Percentiles rank a stretch among this genome's conserved stretches.
phyloP scores from a whole-genome alignment of 768 basidiomycete genomes.

The Psilocybe azurescens region DNA sequence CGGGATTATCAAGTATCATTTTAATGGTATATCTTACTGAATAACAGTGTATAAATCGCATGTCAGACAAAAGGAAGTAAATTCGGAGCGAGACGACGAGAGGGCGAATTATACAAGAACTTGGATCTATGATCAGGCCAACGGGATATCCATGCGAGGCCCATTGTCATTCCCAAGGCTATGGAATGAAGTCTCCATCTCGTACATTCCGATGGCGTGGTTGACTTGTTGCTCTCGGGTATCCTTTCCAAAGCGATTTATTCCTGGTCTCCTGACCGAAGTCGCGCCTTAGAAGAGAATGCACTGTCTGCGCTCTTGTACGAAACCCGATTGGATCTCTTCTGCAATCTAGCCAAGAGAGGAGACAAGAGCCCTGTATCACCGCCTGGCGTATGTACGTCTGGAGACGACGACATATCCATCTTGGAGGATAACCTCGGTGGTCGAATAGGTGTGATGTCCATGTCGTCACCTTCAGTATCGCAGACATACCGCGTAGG shows the following conservation, averaged over 20 bases:
- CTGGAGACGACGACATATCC: conserved; percentile 2
- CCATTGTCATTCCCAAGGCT: neutral
- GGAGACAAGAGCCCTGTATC: neutral
- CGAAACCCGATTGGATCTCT: neutral
- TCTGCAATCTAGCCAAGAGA: neutral
- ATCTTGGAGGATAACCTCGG: conserved; percentile 3
- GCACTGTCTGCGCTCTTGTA: neutral
- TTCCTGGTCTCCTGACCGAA: neutral
- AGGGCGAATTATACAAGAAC: neutral
- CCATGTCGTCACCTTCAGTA: conserved; percentile 1
- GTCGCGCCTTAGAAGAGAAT: neutral
- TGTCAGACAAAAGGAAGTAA: too few species aligned
- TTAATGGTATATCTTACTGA: too few species aligned
- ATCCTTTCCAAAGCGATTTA: neutral
- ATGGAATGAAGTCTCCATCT: neutral
- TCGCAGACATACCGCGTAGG: conserved; percentile 15
- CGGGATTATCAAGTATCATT: too few species aligned
- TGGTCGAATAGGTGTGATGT: conserved; percentile 1
- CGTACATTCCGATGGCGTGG: neutral
- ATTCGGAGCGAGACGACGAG: too few species aligned
- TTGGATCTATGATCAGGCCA: too few species aligned
- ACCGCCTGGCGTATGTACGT: neutral
- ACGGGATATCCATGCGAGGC: neutral
- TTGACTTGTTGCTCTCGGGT: neutral
- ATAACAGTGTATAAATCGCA: too few species aligned